phyloP scores from a whole-genome alignment of 139 green algal genomes.

The Haematococcus lacustris region DNA sequence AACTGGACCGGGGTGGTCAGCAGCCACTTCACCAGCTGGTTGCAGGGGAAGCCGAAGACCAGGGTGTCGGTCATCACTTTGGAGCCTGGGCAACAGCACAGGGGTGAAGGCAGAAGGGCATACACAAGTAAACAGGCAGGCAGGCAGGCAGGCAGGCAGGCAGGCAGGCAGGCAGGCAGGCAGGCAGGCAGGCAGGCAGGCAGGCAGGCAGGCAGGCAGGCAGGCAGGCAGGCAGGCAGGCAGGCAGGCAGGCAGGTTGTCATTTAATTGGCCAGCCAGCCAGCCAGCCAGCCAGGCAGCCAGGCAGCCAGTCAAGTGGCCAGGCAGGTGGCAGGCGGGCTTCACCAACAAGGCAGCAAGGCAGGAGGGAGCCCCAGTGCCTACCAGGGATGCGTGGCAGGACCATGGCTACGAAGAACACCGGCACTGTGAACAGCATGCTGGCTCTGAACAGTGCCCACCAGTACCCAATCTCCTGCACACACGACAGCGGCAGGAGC shows the following conservation, averaged over 20 bases:
- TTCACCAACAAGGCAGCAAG: too few relatives aligned
- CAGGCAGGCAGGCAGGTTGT: too few relatives aligned
- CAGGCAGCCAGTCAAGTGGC: too few relatives aligned
- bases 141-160: neutral
- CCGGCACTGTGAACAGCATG: slow-evolving; percentile 71
- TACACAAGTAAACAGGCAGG: neutral
- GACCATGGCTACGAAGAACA: slow-evolving; percentile 88
- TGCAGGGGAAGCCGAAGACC: slow-evolving; percentile 64
- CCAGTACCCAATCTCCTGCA: slow-evolving; percentile 50
- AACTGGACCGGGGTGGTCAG: slow-evolving; percentile 90
- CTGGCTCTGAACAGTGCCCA: slow-evolving; percentile 29
- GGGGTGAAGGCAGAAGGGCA: neutral
- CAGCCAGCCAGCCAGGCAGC: too few relatives aligned
- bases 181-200: too few relatives aligned
- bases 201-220: too few relatives aligned
- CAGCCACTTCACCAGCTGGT: slow-evolving; percentile 72
- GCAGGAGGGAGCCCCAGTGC: neutral
- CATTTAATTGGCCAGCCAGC: too few relatives aligned
- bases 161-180: neutral
- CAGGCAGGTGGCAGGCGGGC: too few relatives aligned
- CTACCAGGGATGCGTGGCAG: slow-evolving; percentile 43
- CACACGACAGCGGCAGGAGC: neutral
- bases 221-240: too few relatives aligned
- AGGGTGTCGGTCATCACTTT: slow-evolving; percentile 16
- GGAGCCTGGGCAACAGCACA: slow-evolving; percentile 7